Percentiles rank a stretch among this genome's conserved stretches.
These are phyloP conservation scores for Rhodofomes roseus DNA, from an alignment of 1,284 basidiomycete species.

Conservation along the genomic window DNA sequence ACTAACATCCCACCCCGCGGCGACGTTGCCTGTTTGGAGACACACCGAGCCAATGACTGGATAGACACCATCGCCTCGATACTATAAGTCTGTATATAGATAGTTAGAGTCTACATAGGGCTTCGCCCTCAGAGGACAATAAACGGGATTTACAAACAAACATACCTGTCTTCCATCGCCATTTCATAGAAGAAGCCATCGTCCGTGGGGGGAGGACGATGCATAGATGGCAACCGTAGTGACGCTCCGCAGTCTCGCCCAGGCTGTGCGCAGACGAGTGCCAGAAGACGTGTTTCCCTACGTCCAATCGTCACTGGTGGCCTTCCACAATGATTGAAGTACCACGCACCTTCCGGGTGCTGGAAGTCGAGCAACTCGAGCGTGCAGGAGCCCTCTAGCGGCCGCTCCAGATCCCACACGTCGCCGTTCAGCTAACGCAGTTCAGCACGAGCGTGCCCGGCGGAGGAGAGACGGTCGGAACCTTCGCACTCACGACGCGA, in stretches of 20 bases:
- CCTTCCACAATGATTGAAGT: slow-evolving; percentile 5
- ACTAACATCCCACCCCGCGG: no score
- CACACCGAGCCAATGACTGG: no score
- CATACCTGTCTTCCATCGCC: slow-evolving; percentile 72
- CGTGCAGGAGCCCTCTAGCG: slow-evolving; percentile 80
- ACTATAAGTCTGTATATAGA: no score
- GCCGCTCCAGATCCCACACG: slow-evolving; percentile 95
- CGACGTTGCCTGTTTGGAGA: no score
- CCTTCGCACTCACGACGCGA: slow-evolving; percentile 91
- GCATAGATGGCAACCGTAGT: slow-evolving; percentile 98
- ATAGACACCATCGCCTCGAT: no score
- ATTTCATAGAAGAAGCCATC: slow-evolving; percentile 99
- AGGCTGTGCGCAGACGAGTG: slow-evolving; percentile 98
- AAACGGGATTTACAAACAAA: no score
- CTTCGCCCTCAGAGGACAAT: no score
- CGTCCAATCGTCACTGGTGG: not conserved
- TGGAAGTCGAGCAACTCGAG: slow-evolving; percentile 94
- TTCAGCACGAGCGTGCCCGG: not conserved
- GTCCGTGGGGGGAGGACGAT: slow-evolving; percentile 96
- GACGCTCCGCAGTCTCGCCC: slow-evolving; percentile 96
- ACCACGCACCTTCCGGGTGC: slow-evolving; percentile 77
- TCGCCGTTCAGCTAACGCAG: slow-evolving; percentile 73
- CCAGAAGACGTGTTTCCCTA: slow-evolving; percentile 98
- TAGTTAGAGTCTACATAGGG: no score
- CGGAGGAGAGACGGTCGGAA: slow-evolving; percentile 24